Conservation (phyloP, 2,329 filamentous ascomycete genomes). For the Colletotrichum simmondsii region DNA sequence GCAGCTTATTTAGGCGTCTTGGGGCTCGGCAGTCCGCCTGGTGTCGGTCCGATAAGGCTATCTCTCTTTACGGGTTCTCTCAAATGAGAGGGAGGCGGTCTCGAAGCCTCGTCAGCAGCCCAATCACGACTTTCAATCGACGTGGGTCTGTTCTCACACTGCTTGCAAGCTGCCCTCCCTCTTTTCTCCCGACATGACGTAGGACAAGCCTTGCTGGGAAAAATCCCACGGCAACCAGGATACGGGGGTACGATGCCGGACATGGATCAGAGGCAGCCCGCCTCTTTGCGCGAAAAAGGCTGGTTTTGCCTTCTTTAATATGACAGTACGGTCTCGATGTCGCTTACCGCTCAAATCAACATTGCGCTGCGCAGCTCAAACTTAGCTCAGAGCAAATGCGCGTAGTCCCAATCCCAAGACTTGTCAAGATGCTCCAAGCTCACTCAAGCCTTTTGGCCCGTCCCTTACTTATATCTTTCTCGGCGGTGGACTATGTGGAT, state of each 20-base stretch:
- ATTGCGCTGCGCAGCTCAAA: too few relatives aligned
- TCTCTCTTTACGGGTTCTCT: not conserved
- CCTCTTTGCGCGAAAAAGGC: not conserved
- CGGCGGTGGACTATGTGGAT: slow-evolving; percentile 23
- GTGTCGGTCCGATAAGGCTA: slow-evolving; percentile 28
- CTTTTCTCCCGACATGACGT: slow-evolving; percentile 27
- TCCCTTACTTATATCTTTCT: not conserved
- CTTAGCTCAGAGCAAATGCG: too few relatives aligned
- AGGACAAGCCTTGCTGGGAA: slow-evolving; percentile 18
- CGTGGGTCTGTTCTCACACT: slow-evolving; percentile 10
- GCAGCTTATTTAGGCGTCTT: slow-evolving; percentile 30
- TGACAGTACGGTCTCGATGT: not conserved
- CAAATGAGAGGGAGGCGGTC: not conserved
- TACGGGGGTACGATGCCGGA: slow-evolving; percentile 8
- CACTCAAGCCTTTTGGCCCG: slow-evolving; percentile 31
- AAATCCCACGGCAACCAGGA: slow-evolving; percentile 4
- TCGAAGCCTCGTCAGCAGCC: not conserved
- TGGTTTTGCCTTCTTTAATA: not conserved
- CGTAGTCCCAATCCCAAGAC: not conserved
- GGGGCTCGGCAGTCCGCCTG: slow-evolving; percentile 31
- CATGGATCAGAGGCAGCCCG: slow-evolving; percentile 6
- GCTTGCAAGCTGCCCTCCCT: slow-evolving; percentile 28
- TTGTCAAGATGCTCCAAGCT: slow-evolving; percentile 29
- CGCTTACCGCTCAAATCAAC: not conserved
- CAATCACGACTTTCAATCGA: not conserved